These are phyloP conservation scores for Mimosa pudica DNA, from an alignment of 306 rosid genomes.

Conservation along the genomic window DNA sequence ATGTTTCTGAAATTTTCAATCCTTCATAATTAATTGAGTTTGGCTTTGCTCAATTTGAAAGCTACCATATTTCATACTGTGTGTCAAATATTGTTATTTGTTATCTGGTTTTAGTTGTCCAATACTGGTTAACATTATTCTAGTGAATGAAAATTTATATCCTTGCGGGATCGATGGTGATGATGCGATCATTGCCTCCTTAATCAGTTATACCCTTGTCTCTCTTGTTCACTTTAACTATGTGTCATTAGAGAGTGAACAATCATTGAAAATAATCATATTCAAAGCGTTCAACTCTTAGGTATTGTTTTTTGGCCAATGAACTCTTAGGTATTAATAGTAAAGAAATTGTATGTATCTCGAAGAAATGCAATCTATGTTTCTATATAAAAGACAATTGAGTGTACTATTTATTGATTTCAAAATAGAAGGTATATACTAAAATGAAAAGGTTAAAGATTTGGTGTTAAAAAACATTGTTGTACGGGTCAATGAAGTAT, in stretches of 20 bases:
- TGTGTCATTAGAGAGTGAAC: neutral
- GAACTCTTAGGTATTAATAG: no score
- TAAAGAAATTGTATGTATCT: no score
- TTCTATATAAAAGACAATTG: constrained; percentile 84
- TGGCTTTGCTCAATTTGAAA: constrained; percentile 16
- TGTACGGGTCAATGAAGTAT: constrained; percentile 57
- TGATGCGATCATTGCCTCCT: neutral
- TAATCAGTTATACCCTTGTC: neutral
- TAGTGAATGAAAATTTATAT: neutral
- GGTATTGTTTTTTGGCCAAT: no score
- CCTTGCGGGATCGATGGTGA: neutral
- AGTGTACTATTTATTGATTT: constrained; percentile 66
- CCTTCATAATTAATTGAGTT: neutral
- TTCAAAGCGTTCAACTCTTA: no score
- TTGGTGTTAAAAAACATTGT: neutral
- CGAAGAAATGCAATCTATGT: constrained; percentile 33
- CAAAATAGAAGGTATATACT: constrained; percentile 71
- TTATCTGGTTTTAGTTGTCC: constrained; percentile 17
- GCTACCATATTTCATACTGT: neutral
- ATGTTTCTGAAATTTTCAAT: neutral
- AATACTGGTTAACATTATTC: neutral
- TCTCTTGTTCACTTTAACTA: neutral
- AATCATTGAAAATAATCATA: neutral
- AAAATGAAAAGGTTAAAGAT: neutral
- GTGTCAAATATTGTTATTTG: neutral